Conservation (phyloP, 768 basidiomycete genomes). For the Mycena vulgaris region DNA sequence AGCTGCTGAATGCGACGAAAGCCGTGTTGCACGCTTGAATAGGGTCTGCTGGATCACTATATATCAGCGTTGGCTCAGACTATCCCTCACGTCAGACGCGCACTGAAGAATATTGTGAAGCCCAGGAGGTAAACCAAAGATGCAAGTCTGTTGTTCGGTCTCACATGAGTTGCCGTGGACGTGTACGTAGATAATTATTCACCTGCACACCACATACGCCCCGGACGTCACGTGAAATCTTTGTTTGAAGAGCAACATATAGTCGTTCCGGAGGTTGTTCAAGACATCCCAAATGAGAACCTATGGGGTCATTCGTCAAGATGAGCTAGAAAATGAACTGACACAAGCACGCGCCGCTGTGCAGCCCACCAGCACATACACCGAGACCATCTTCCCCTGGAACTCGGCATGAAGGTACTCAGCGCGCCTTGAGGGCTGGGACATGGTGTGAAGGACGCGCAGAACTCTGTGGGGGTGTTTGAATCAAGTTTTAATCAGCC, state of each 20-base stretch:
- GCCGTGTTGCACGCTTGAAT: slow-evolving; percentile 8
- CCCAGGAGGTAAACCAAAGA: not conserved
- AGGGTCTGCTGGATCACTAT: slow-evolving; percentile 17
- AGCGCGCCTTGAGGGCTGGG: no score
- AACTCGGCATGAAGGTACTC: not conserved
- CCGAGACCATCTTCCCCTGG: not conserved
- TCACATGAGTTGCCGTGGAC: not conserved
- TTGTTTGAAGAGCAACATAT: not conserved
- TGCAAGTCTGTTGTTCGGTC: not conserved
- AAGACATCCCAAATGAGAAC: not conserved
- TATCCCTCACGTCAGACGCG: not conserved
- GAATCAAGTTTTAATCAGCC: no score
- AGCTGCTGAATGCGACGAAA: slow-evolving; percentile 23
- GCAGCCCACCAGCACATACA: not conserved
- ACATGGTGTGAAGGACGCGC: no score
- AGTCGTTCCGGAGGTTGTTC: not conserved
- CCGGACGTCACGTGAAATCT: not conserved
- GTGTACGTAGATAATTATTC: not conserved
- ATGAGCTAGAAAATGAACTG: not conserved
- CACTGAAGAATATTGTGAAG: not conserved
- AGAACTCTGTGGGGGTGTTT: no score
- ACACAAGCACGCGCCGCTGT: not conserved
- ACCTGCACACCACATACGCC: not conserved
- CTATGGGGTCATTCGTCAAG: not conserved
- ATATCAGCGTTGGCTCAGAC: not conserved